Base-by-base conservation (phyloP, 2,329 filamentous ascomycete species). In the Tolypocladium paradoxum region DNA sequence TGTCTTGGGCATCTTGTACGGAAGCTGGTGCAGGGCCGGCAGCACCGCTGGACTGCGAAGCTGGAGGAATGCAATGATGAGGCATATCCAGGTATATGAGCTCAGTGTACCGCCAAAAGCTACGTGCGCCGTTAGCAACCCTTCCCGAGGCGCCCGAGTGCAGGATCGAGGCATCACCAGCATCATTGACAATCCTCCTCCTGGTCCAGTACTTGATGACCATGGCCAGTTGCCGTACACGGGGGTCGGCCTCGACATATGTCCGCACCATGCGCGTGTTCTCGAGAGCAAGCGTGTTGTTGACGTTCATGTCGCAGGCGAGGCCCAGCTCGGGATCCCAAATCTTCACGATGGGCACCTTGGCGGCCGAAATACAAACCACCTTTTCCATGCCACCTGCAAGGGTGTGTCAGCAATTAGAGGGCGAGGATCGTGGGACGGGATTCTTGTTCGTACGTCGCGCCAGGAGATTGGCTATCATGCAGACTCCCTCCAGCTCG, bases 11-110 rank as follows among this genome's bases (percentile, higher is more conserved):
- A 66, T 54, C 51, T 71, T 73, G 51, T 71, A 68, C 4, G 71
- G 71, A 49, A 80, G 73, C 64, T 90, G 85, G 66, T 97, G 93
- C 35, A 99, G 76, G 18, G 88, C 83, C 4, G 93, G 93, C 24
- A 99, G 72, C 52, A 99, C 82, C 0, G 92, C 88, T 18, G 90
- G 88, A 55, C 86, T 79, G 62, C 90, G 84, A 50, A 90, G 87
- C 70, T 99, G 93, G 29, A 99, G 78, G 65, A 97, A 99, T 61
- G 90, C 95, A 66, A 99, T 87, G 60, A 97, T 95, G 77, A 99
- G 83, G 70, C 93, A 99, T 66, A 97, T 97, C 93, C 93, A 99
- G 24, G 93, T 96, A 67, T 99, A 99, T 20, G 93, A 99, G 70
- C 92, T 97, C 55, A 99, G 77, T 7, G 93, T 99, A 54, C 90